Conservation (phyloP, 805 yeast genomes). For the Saccharomycopsis guyanensis region DNA sequence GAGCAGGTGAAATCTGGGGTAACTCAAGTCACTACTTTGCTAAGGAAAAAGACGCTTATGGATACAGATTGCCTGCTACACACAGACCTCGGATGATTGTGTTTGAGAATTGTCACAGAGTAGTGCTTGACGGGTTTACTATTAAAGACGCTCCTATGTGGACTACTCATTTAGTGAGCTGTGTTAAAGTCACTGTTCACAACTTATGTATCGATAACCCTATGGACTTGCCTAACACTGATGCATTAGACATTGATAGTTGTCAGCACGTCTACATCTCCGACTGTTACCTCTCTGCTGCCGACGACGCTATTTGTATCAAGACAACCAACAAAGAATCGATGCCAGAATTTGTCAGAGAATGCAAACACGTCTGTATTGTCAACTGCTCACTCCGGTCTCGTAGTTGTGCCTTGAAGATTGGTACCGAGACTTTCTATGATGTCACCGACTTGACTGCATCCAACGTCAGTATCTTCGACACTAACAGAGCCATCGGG, state of each 20-base stretch:
- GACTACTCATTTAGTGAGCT: constrained; percentile 16
- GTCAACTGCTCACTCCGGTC: constrained; percentile 12
- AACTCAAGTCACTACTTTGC: constrained; percentile 9
- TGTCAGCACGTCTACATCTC: constrained; percentile 13
- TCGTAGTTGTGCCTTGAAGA: constrained; percentile 13
- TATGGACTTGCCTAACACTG: constrained; percentile 18
- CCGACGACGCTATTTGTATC: constrained; percentile 17
- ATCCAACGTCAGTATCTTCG: constrained; percentile 5
- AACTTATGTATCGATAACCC: constrained; percentile 11
- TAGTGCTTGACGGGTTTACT: constrained; percentile 2
- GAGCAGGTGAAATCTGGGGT: constrained; percentile 10
- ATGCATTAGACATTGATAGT: constrained; percentile 17
- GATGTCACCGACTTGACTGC: constrained; percentile 7
- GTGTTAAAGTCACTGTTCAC: constrained; percentile 1
- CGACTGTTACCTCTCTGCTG: constrained; percentile 14
- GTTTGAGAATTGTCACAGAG: constrained; percentile 10
- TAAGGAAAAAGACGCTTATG: constrained; percentile 1
- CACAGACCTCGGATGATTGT: constrained; percentile 12
- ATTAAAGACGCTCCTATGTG: constrained; percentile 17
- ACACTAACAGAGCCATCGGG: constrained; percentile 16
- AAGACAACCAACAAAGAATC: constrained; percentile 8
- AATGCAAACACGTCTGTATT: constrained; percentile 2
- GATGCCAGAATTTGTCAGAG: constrained; percentile 1
- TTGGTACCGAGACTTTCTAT: constrained; percentile 16
- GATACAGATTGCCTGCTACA: constrained; percentile 7